Conservation (phyloP, 192 early-diverging fungal genomes). For the Neocallimastix lanati region DNA sequence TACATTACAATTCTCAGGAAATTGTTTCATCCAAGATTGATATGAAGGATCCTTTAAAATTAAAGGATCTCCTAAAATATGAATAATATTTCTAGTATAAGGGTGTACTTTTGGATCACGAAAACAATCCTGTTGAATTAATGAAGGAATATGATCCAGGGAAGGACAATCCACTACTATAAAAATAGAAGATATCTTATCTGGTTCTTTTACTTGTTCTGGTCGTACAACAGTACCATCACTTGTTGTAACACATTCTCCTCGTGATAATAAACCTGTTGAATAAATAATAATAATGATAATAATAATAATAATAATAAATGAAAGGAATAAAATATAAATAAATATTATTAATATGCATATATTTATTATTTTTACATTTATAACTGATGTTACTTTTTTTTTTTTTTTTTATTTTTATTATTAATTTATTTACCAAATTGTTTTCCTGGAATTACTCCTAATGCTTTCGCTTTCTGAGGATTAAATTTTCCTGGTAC, state of each 20-base stretch:
- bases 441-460: not conserved
- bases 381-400: too few species aligned
- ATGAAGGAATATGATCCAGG: not conserved
- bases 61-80: not conserved
- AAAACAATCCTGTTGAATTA: not conserved
- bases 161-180: not conserved
- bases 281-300: too few species aligned
- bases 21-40: not conserved
- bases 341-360: too few species aligned
- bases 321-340: too few species aligned
- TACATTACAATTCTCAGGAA: not conserved
- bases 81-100: not conserved
- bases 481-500: not conserved
- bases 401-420: not conserved
- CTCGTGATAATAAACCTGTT: not conserved
- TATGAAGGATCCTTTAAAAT: not conserved
- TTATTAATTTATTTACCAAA: not conserved
- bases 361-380: too few species aligned
- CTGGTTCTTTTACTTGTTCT: not conserved
- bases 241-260: not conserved
- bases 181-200: not conserved
- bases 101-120: not conserved
- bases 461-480: not conserved
- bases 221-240: not conserved
- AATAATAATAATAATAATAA: too few species aligned